Base-by-base conservation (phyloP, 2,329 filamentous ascomycete genomes). In the Ilyonectria mors-panacis region DNA sequence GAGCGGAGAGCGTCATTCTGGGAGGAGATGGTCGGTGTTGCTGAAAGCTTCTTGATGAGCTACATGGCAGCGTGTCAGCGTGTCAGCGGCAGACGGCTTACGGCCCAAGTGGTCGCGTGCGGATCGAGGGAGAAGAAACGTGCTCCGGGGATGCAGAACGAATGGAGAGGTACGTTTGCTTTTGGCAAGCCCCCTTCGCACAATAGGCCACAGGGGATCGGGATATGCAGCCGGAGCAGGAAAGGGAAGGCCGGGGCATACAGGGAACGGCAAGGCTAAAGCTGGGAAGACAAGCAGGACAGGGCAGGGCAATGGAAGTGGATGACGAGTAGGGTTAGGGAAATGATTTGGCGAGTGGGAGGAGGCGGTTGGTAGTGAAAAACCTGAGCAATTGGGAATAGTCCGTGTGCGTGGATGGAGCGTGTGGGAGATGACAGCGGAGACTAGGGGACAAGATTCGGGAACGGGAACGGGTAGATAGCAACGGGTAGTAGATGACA, bases 21-120 rank as follows among this genome's bases (percentile, higher is more conserved):
- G 30, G 95, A 90, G 65, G 88, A 88, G 70, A 98, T 89, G 35
- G 92, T 91, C 56, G 95, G 95, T 61, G 95, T 98, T 67, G 94
- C 94, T 78, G 95, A 97, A 76, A 98, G 91, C 84, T 96, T 96
- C 83, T 98, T 98, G 86, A 98, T 99, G 84, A 98, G 93, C 95
- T 98, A 83, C 77, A 73, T 65, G 66, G 35, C 66, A 69, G 58
- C 51, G 47, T 70, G 70, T 76, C 65, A 76, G 74, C 51, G 47
- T 70, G 70, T 76, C 65, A 76, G 74, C 75, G 70, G 66, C 54
- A 67, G 44, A 55, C 45, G 30, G 54, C 30, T 65, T 26, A 26
- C 35, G 61, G 67, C 63, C 51, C 55, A 65, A 56, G 63, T 65
- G 61, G 63, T 72, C 63, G 66, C 56, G 64, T 68, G 62, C 37